Evolutionary conservation across 129 eudicot genomes (phyloP), one percentile per base, ranked within the genome.

Genomic region (Centella asiatica): DNA sequence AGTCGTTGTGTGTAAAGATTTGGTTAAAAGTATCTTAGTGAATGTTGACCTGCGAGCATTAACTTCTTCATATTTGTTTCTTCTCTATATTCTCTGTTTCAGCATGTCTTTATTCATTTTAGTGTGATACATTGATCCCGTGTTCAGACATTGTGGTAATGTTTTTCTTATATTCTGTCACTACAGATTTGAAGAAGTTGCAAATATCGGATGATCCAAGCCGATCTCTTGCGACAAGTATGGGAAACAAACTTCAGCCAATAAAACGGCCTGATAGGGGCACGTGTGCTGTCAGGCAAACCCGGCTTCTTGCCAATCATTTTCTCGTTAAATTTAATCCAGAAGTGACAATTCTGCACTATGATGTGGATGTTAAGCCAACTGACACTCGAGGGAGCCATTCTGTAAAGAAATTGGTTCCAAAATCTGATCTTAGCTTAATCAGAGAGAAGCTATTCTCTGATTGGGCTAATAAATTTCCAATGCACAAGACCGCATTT

Each of bases 181-280:
- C 45, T 19, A 42, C 44, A 20, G 57, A 44, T 28, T 28, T 44
- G 20, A 50, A 26, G 12, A 24, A 55, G 3, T 18, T 26, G 5
- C 64, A 5, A 15, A 93, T 17, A 77, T 81, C 73, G 72, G 83
- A 60, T 9, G 44, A 33, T 73, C 81, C 4, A 80, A 76, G 60
- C 65, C 66, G 65, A 45, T 83, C 6, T 56, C 76, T 0, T 34
- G 95, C 83, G 66, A 80, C 78, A 0, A 0, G 74, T 89, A 23
- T 62, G 67, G 25, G 57, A 18, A 51, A 61, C 39, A 74, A 40
- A 32, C 40, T 68, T 61, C 48, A 65, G 32, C 92, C 93, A 44
- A 71, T 78, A 42, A 78, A 52, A 62, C 78, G 93, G 46, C 95
- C 92, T 26, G 92, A 83, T 18, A 68, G 47, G 8, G 78, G 86